A percentile compares a stretch with the other conserved stretches of the same genome.
Evolutionary conservation across 2,329 filamentous ascomycete species (phyloP).

Genomic region (Sporothrix curviconia): DNA sequence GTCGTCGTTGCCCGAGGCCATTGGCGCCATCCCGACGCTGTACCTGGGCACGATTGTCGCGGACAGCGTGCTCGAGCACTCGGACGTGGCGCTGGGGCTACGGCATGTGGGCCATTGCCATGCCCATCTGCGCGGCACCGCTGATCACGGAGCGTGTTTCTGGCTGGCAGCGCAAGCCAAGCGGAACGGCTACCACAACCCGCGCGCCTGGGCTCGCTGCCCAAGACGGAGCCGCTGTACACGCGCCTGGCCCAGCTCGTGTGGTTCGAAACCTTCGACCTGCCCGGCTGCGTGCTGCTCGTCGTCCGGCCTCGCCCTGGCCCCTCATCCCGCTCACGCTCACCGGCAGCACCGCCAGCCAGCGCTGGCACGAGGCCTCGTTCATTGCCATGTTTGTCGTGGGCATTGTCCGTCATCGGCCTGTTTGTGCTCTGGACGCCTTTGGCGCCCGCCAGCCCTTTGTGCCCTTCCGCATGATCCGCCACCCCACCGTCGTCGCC

Average conservation of each 20-base stretch:
- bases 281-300: conserved; percentile 27
- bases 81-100: conserved; percentile 56
- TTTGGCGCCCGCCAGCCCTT: conserved; percentile 33
- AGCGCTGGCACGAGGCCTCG: conserved; percentile 26
- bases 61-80: conserved; percentile 39
- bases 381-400: conserved; percentile 34
- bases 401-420: conserved; percentile 5
- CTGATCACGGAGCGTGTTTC: conserved; percentile 37
- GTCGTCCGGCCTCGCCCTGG: neutral
- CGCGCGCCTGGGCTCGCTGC: neutral
- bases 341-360: conserved; percentile 30
- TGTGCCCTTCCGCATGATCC: conserved; percentile 33
- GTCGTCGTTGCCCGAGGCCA: conserved; percentile 48
- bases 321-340: conserved; percentile 24
- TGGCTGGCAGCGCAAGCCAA: conserved; percentile 11
- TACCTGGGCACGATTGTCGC: conserved; percentile 33
- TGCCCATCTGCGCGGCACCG: conserved; percentile 48
- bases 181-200: conserved; percentile 6
- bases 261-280: conserved; percentile 30
- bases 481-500: conserved; percentile 32
- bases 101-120: conserved; percentile 58
- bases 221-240: conserved; percentile 14
- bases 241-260: conserved; percentile 21
- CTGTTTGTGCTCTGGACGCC: conserved; percentile 24
- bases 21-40: conserved; percentile 28